phyloP scores from a whole-genome alignment of 176 grass and related monocot species.

The Triticum monococcum region DNA sequence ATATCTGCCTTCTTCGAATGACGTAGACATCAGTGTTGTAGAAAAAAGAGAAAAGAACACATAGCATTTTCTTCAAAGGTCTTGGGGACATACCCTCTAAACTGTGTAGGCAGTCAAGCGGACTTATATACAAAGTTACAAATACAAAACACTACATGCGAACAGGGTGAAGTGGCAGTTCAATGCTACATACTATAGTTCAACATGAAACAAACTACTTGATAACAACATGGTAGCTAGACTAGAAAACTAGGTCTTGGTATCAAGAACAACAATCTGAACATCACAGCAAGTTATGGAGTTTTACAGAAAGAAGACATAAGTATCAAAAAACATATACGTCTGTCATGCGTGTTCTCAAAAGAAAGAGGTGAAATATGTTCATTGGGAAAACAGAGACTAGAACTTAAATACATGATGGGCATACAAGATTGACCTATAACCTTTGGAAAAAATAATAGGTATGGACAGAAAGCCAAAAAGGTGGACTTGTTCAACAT shows the following conservation, averaged over 20 bases:
- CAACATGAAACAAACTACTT: slow-evolving; percentile 5
- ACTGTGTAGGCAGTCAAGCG: neutral
- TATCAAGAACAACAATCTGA: neutral
- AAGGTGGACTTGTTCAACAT: slow-evolving; percentile 21
- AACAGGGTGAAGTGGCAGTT: neutral
- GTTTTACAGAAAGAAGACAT: slow-evolving; percentile 7
- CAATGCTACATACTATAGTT: neutral
- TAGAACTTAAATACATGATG: slow-evolving; percentile 4
- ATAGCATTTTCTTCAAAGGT: neutral
- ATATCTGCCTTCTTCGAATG: neutral
- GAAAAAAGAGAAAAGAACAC: neutral
- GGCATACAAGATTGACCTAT: neutral
- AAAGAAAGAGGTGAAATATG: slow-evolving; percentile 5
- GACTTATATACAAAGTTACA: neutral
- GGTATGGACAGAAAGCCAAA: neutral
- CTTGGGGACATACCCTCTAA: neutral
- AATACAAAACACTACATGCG: neutral
- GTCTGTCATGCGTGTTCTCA: neutral
- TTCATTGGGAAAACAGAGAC: neutral
- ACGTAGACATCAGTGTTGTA: neutral
- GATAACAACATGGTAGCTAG: neutral
- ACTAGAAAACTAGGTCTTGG: slow-evolving; percentile 20
- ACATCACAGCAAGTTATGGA: neutral
- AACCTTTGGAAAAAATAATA: neutral
- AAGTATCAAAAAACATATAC: slow-evolving; percentile 7